Conservation (phyloP, 208 protist species). For the Crithidia mellificae region DNA sequence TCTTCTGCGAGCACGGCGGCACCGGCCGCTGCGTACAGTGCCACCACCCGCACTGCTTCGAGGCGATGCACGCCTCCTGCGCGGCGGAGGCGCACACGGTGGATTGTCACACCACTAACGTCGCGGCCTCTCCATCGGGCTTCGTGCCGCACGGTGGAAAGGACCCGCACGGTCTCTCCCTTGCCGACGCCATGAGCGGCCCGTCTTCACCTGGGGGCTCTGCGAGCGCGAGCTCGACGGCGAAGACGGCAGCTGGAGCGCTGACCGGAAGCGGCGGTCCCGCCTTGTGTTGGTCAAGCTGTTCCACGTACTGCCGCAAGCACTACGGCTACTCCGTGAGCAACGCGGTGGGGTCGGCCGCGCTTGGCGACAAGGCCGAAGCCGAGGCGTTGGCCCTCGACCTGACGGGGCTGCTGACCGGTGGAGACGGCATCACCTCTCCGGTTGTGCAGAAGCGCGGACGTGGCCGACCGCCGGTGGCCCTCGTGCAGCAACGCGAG, state of each 20-base stretch:
- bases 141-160: not conserved
- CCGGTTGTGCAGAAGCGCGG: constrained; percentile 40
- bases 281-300: constrained; percentile 42
- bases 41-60: constrained; percentile 63
- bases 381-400: constrained; percentile 42
- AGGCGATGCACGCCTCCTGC: constrained; percentile 73
- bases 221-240: not conserved
- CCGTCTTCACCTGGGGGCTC: not conserved
- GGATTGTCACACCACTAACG: constrained; percentile 44
- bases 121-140: not conserved
- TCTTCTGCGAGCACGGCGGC: constrained; percentile 56
- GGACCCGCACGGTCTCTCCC: too few species aligned
- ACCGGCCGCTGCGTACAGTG: constrained; percentile 49
- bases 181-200: not conserved
- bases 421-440: constrained; percentile 22
- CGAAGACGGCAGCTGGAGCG: too few species aligned
- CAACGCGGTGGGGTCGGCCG: constrained; percentile 36
- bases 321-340: constrained; percentile 53
- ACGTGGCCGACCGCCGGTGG: constrained; percentile 48
- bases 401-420: constrained; percentile 41
- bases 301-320: constrained; percentile 61
- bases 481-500: constrained; percentile 38
- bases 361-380: constrained; percentile 48
- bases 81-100: constrained; percentile 56
- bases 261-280: too few species aligned